These are phyloP conservation scores for Malassezia obtusa DNA, from an alignment of 1,284 basidiomycete genomes.

Conservation along the genomic window DNA sequence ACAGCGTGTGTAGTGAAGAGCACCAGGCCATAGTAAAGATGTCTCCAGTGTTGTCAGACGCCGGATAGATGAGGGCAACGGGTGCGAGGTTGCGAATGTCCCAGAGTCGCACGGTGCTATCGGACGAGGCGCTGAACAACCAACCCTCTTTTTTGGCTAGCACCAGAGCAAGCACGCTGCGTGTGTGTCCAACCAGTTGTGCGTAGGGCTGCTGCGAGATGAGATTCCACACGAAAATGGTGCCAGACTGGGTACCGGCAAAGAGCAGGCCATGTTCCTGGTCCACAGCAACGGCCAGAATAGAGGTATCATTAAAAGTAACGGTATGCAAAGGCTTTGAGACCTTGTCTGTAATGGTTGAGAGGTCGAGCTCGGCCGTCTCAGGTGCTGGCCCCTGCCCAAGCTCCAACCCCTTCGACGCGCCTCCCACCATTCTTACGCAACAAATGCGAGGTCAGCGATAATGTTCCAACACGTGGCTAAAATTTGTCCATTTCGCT, in stretches of 20 bases:
- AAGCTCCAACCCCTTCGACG: not conserved
- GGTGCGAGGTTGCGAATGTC: slow-evolving; percentile 62
- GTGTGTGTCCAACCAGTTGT: slow-evolving; percentile 60
- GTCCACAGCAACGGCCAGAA: slow-evolving; percentile 38
- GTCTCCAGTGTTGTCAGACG: slow-evolving; percentile 78
- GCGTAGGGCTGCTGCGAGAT: slow-evolving; percentile 23
- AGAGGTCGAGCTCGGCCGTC: no score
- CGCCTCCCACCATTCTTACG: not conserved
- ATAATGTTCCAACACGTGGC: no score
- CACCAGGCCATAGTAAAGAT: slow-evolving; percentile 78
- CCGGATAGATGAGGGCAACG: slow-evolving; percentile 70
- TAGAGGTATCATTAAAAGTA: slow-evolving; percentile 24
- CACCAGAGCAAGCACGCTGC: slow-evolving; percentile 72
- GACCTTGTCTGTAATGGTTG: not conserved
- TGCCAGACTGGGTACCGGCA: slow-evolving; percentile 28
- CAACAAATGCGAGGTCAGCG: no score
- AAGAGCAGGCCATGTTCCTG: slow-evolving; percentile 24
- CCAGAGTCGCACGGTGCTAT: slow-evolving; percentile 61
- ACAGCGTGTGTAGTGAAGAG: slow-evolving; percentile 61
- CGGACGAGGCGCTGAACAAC: slow-evolving; percentile 34
- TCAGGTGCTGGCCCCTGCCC: not conserved
- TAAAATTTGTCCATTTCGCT: not conserved
- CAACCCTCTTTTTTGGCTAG: slow-evolving; percentile 56
- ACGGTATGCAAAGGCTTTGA: slow-evolving; percentile 24
- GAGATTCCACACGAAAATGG: slow-evolving; percentile 36